Evolutionary conservation across 805 yeast genomes (phyloP), one percentile per base, ranked within the genome.

Genomic region (Ogataea polymorpha): DNA sequence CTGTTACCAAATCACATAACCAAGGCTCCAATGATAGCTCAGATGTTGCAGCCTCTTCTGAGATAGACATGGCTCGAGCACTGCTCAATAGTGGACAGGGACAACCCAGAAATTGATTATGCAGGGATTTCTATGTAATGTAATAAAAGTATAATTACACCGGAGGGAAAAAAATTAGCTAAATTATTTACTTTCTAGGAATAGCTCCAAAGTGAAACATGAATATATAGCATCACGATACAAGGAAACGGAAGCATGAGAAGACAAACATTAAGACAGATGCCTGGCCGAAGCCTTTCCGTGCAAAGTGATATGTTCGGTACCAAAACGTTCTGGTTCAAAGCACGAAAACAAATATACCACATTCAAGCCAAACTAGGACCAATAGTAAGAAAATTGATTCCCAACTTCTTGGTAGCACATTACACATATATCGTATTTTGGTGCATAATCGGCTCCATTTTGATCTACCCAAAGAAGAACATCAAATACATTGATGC

Each of bases 401-500:
- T 77, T 5, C 82, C 82, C 13, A 75, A 73, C 48, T 77, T 77
- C 55, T 61, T 75, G 25, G 79, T 77, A 5, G 88, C 81, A 2
- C 93, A 84, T 56, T 86, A 87, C 64, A 70, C 75, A 26, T 91
- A 89, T 59, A 79, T 91, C 48, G 60, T 82, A 0, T 34, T 63
- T 15, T 66, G 77, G 72, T 61, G 77, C 1, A 68, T 93, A 2
- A 27, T 89, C 1, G 79, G 86, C 1, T 87, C 97, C 0, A 73
- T 90, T 24, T 54, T 91, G 39, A 62, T 93, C 28, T 91, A 82
- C 54, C 96, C 96, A 0, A 72, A 74, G n/a, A 72, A 71, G 40
- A 81, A 83, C 55, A 56, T 74, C 27, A 39, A 55, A 7, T 93
- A 91, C 59, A 82, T 86, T 32, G 98, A 93, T 66, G 79, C 84